Conservation (phyloP, 129 eudicot genomes). For the Pulicaria dysenterica region DNA sequence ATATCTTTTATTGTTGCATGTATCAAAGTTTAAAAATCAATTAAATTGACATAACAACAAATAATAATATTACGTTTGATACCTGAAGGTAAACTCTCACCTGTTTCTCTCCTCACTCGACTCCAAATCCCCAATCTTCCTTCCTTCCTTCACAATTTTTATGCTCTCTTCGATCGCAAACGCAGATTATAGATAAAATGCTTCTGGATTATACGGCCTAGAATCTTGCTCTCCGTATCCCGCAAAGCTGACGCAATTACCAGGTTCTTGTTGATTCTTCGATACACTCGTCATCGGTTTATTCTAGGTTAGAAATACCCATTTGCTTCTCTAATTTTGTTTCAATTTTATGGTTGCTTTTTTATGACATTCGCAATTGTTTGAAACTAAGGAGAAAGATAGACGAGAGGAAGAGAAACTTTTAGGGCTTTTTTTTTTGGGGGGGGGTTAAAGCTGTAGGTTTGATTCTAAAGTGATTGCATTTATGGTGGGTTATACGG, state of each 20-base stretch:
- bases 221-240: conserved; percentile 14
- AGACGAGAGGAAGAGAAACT: not conserved
- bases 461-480: not conserved
- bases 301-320: conserved; percentile 18
- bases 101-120: conserved; percentile 25
- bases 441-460: not conserved
- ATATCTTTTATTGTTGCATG: too few relatives aligned
- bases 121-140: conserved; percentile 34
- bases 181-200: conserved; percentile 9
- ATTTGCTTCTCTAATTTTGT: conserved; percentile 1
- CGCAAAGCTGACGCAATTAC: conserved; percentile 8
- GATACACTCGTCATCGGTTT: conserved; percentile 27
- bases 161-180: conserved; percentile 26
- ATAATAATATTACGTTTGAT: conserved; percentile 1
- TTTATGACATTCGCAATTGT: conserved; percentile 4
- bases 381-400: conserved; percentile 5
- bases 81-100: conserved; percentile 26
- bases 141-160: not conserved
- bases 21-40: too few relatives aligned
- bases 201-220: conserved; percentile 21
- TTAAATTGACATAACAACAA: conserved; percentile 16
- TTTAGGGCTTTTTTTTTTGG: conserved; percentile 33
- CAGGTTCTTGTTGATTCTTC: not conserved
- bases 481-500: conserved; percentile 7
- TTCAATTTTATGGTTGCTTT: not conserved